Evolutionary conservation across 2,329 filamentous ascomycete genomes (phyloP).

Genomic region (Fusarium circinatum): DNA sequence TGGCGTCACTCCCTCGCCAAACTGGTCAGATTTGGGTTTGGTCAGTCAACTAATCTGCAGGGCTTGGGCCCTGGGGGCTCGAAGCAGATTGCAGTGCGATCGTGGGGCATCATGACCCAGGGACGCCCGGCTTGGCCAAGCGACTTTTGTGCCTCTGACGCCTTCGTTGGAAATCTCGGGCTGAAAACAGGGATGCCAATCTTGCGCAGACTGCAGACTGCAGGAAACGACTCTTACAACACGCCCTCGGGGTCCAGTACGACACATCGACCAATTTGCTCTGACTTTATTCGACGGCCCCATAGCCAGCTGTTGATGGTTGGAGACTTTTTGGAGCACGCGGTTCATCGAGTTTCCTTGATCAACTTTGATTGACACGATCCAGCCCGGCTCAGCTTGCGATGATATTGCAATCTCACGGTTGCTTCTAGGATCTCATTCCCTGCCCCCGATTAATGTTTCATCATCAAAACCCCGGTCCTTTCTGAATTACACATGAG

Average conservation of each 20-base stretch:
- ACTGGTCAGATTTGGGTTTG: conserved; percentile 32
- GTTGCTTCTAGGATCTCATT: conserved; percentile 17
- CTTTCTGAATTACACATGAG: conserved; percentile 6
- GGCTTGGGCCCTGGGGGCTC: conserved; percentile 17
- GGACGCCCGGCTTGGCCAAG: conserved; percentile 34
- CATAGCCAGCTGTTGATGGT: conserved; percentile 24
- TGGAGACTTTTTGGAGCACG: conserved; percentile 21
- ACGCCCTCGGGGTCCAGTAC: conserved; percentile 29
- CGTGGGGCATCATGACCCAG: conserved; percentile 40
- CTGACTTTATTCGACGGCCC: conserved; percentile 30
- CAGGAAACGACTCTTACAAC: conserved; percentile 26
- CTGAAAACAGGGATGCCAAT: conserved; percentile 46
- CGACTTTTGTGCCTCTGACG: conserved; percentile 36
- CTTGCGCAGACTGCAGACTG: conserved; percentile 35
- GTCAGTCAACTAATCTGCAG: conserved; percentile 33
- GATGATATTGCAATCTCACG: conserved; percentile 30
- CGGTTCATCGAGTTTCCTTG: conserved; percentile 20
- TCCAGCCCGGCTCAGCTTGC: conserved; percentile 34
- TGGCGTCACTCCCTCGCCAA: conserved; percentile 44
- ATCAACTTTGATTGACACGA: conserved; percentile 24
- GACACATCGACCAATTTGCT: conserved; percentile 21
- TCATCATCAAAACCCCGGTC: conserved; percentile 22
- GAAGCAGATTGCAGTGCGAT: conserved; percentile 46
- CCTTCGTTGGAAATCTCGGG: conserved; percentile 39
- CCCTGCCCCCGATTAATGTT: conserved; percentile 22